These are phyloP conservation scores for Beauveria sp. DNA, from an alignment of 2,329 filamentous ascomycete species.

Conservation along the genomic window DNA sequence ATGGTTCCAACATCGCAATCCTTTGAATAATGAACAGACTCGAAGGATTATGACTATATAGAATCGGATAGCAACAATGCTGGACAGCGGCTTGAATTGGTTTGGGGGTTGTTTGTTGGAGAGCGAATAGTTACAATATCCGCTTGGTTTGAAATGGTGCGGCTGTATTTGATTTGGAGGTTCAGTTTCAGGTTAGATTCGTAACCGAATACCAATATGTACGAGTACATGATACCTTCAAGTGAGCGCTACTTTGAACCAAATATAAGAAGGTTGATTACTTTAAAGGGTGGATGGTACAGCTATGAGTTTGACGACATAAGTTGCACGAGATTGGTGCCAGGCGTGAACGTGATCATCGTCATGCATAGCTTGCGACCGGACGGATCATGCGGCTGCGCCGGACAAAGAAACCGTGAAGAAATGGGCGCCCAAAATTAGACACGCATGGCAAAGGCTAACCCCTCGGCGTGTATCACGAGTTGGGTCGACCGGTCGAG, in stretches of 20 bases:
- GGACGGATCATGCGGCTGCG: background rate
- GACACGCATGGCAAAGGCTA: background rate
- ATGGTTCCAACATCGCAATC: background rate
- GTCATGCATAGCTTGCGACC: background rate
- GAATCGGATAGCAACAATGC: background rate
- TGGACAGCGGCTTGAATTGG: background rate
- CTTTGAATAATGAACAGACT: background rate
- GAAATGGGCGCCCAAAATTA: background rate
- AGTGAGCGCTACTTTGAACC: too few species aligned
- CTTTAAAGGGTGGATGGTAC: too few species aligned
- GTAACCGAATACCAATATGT: too few species aligned
- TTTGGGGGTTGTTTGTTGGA: background rate
- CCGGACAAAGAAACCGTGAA: background rate
- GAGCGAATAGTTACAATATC: background rate
- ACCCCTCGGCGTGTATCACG: background rate
- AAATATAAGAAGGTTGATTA: too few species aligned
- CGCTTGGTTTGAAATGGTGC: background rate
- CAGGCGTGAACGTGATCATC: constrained; percentile 1
- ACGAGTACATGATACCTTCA: too few species aligned
- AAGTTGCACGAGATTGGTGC: background rate
- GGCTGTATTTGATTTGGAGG: too few species aligned
- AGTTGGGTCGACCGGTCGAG: background rate
- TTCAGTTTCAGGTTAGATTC: too few species aligned
- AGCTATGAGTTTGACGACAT: background rate
- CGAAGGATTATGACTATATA: background rate